phyloP scores from a whole-genome alignment of 208 protist species.

The Leishmania tarentolae region DNA sequence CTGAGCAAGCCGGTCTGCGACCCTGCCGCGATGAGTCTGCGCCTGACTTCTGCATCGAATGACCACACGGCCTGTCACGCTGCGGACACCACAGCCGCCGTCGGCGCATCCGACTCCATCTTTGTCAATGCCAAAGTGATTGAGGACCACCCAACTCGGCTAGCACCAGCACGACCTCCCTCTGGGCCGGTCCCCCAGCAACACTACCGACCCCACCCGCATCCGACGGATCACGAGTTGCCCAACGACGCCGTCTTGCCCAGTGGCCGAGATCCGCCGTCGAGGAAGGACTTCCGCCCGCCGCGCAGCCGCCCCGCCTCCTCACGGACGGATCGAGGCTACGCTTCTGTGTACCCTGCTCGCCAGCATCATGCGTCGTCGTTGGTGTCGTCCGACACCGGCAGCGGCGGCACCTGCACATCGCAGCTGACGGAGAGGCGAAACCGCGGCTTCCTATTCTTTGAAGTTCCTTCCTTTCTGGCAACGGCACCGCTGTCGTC shows the following conservation, averaged over 20 bases:
- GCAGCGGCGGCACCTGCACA: neutral
- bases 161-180: neutral
- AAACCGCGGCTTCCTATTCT: conserved; percentile 17
- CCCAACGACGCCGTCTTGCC: neutral
- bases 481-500: conserved; percentile 22
- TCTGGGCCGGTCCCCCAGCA: neutral
- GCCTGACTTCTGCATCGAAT: neutral
- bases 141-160: neutral
- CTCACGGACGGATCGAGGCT: neutral
- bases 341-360: neutral
- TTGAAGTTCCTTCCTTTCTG: conserved; percentile 23
- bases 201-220: no score
- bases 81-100: neutral
- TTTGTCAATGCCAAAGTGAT: neutral
- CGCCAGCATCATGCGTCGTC: neutral
- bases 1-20: conserved; percentile 36
- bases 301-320: neutral
- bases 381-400: neutral
- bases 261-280: neutral
- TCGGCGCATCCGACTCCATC: neutral
- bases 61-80: neutral
- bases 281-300: neutral
- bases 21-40: conserved; percentile 18
- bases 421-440: conserved; percentile 1
- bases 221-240: no score